Conservation (phyloP, 2,329 filamentous ascomycete genomes). For the Basipetospora chlamydospora region DNA sequence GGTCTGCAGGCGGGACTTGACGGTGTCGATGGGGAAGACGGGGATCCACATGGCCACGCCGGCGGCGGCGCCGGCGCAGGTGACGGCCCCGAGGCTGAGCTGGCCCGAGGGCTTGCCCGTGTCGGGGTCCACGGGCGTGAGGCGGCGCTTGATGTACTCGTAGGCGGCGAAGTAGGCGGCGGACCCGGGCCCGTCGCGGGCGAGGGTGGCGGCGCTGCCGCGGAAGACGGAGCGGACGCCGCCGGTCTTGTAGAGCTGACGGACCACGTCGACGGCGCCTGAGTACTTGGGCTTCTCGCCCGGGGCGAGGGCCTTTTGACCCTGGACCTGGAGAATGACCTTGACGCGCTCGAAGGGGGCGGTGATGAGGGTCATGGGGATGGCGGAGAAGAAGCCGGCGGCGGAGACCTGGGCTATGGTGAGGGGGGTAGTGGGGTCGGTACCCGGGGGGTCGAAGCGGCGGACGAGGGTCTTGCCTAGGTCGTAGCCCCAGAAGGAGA, state of each 20-base stretch:
- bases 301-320: slow-evolving; percentile 73
- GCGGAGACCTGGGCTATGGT: slow-evolving; percentile 77
- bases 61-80: slow-evolving; percentile 74
- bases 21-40: slow-evolving; percentile 92
- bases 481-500: slow-evolving; percentile 79
- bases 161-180: slow-evolving; percentile 97
- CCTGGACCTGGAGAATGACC: slow-evolving; percentile 94
- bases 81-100: slow-evolving; percentile 68
- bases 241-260: slow-evolving; percentile 83
- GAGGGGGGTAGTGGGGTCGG: slow-evolving; percentile 54
- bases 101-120: slow-evolving; percentile 61
- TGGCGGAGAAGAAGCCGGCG: slow-evolving; percentile 92
- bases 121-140: slow-evolving; percentile 69
- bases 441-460: slow-evolving; percentile 40
- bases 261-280: slow-evolving; percentile 78
- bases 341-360: slow-evolving; percentile 98
- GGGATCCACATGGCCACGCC: slow-evolving; percentile 99
- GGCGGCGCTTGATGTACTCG: slow-evolving; percentile 77
- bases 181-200: slow-evolving; percentile 80
- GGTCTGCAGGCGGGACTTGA: slow-evolving; percentile 89
- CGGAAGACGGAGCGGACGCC: slow-evolving; percentile 87
- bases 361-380: slow-evolving; percentile 97
- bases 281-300: slow-evolving; percentile 88
- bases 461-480: slow-evolving; percentile 82
- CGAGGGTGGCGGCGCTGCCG: slow-evolving; percentile 78